Conservation (phyloP, 1,284 basidiomycete species). For the Testicularia cyperi region DNA sequence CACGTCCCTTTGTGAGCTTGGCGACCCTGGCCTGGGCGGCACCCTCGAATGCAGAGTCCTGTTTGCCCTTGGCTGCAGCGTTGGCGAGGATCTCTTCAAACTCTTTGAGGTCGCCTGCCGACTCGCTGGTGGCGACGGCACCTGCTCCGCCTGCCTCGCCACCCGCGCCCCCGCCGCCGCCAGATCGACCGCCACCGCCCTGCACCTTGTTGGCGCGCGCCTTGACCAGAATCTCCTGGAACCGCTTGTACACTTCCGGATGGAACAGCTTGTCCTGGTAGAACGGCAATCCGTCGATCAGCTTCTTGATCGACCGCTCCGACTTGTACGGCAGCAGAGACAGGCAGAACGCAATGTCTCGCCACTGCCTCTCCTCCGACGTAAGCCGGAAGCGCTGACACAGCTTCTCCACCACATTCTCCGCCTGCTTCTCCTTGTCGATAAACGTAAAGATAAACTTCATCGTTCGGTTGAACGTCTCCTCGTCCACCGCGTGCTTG, state of each 20-base stretch:
- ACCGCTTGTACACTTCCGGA: conserved; percentile 76
- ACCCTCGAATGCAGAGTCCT: conserved; percentile 84
- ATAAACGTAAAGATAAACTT: conserved; percentile 94
- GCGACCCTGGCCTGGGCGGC: conserved; percentile 43
- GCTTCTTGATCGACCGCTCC: conserved; percentile 90
- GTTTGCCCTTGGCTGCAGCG: conserved; percentile 78
- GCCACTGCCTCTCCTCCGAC: conserved; percentile 89
- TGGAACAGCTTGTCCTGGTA: conserved; percentile 94
- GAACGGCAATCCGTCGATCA: conserved; percentile 73
- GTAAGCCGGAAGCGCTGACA: conserved; percentile 73
- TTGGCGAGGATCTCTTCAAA: conserved; percentile 75
- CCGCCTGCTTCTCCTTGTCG: conserved; percentile 70
- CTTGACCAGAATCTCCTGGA: conserved; percentile 83
- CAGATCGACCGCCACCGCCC: neutral
- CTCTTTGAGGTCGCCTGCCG: conserved; percentile 47
- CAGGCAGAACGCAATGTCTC: conserved; percentile 93
- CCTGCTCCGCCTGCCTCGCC: conserved; percentile 3
- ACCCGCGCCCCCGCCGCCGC: conserved; percentile 6
- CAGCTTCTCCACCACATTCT: conserved; percentile 60
- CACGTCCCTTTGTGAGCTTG: conserved; percentile 20
- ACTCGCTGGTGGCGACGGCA: conserved; percentile 6
- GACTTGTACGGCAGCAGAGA: conserved; percentile 94
- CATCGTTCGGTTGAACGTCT: conserved; percentile 88
- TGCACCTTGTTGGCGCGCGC: conserved; percentile 40
- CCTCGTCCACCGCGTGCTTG: conserved; percentile 89